phyloP scores from a whole-genome alignment of 441 rosid genomes.

The Adansonia rubrostipa region DNA sequence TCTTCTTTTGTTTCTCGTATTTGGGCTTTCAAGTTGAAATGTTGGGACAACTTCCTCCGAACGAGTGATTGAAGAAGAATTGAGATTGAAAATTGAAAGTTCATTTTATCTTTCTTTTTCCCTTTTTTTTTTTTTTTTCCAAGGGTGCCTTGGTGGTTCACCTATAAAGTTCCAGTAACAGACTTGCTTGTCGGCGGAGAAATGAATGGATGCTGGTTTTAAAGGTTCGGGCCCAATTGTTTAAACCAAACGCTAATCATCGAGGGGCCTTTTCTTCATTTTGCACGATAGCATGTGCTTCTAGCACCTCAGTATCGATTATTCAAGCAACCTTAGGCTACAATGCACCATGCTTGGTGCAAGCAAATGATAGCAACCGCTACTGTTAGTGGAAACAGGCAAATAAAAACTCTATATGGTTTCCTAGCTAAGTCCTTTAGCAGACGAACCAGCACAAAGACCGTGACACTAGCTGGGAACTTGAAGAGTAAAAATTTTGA shows the following conservation, averaged over 20 bases:
- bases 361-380: conserved; percentile 3
- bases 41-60: not conserved
- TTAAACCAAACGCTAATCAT: not conserved
- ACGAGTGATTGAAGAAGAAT: not conserved
- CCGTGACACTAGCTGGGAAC: not conserved
- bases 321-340: not conserved
- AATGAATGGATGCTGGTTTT: not conserved
- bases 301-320: not conserved
- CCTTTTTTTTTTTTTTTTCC: no score
- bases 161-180: not conserved
- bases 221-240: not conserved
- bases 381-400: not conserved
- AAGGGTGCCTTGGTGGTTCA: not conserved
- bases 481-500: not conserved
- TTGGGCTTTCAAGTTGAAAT: not conserved
- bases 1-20: not conserved
- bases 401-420: not conserved
- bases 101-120: not conserved
- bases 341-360: not conserved
- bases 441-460: no score
- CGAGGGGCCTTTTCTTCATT: not conserved
- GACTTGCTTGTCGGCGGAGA: not conserved
- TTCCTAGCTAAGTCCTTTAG: no score
- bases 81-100: not conserved
- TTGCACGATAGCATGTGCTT: not conserved